Evolutionary conservation across 495 filamentous ascomycete genomes (phyloP).

Genomic region (Hypoxylon lienhwacheense): DNA sequence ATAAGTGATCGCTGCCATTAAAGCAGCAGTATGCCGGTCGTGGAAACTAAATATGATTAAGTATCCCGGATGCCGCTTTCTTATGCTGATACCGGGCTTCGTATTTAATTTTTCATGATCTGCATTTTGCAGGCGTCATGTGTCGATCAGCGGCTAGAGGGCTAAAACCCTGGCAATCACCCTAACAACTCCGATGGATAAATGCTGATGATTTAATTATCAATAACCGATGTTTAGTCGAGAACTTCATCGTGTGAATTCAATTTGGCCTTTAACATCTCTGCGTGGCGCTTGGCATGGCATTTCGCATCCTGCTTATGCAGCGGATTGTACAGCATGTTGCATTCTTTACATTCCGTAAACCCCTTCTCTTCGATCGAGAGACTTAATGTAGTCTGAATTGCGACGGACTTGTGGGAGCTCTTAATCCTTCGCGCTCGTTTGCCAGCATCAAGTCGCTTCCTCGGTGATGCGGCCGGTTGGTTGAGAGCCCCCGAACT

Average conservation of each 20-base stretch:
- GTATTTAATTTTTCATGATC: no score
- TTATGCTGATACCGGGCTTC: no score
- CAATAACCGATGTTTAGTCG: no score
- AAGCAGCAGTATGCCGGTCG: no score
- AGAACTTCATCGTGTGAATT: not conserved
- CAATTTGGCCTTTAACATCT: conserved; percentile 26
- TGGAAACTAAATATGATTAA: no score
- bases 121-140: no score
- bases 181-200: no score
- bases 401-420: conserved; percentile 33
- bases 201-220: conserved; percentile 1
- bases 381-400: conserved; percentile 51
- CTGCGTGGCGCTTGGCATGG: conserved; percentile 46
- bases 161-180: no score
- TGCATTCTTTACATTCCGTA: conserved; percentile 49
- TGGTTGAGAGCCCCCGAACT: conserved; percentile 8
- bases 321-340: conserved; percentile 51
- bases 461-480: not conserved
- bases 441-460: conserved; percentile 5
- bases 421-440: conserved; percentile 17
- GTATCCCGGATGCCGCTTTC: no score
- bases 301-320: conserved; percentile 50
- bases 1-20: no score
- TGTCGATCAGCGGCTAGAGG: no score
- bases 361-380: conserved; percentile 43